These are phyloP conservation scores for Dionaea muscipula DNA, from an alignment of 179 eudicot species.

Conservation along the genomic window DNA sequence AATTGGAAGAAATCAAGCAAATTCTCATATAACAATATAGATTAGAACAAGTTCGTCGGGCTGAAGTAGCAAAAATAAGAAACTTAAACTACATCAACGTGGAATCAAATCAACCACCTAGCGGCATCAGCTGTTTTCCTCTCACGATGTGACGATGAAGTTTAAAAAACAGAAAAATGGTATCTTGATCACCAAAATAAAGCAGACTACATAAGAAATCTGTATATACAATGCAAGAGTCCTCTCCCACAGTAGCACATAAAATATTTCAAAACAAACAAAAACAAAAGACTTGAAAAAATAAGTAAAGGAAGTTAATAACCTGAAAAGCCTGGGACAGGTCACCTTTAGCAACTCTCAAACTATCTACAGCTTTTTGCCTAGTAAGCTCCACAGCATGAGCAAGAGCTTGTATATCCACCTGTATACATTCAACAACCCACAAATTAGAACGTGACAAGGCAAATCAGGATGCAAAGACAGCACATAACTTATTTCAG, in stretches of 20 bases:
- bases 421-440: constrained; percentile 30
- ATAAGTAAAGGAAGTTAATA: not conserved
- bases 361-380: constrained; percentile 84
- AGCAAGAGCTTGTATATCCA: constrained; percentile 90
- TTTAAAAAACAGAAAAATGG: too few species aligned
- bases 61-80: too few species aligned
- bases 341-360: constrained; percentile 82
- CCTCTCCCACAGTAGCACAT: not conserved
- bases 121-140: not conserved
- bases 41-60: too few species aligned
- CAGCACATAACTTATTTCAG: not conserved
- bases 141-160: not conserved
- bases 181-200: too few species aligned
- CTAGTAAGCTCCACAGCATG: constrained; percentile 98
- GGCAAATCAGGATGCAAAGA: not conserved
- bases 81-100: too few species aligned
- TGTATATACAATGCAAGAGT: not conserved
- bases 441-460: not conserved
- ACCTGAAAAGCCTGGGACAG: constrained; percentile 84
- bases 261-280: not conserved
- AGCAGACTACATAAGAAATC: not conserved
- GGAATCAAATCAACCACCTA: too few species aligned
- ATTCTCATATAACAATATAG: too few species aligned
- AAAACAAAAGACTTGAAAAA: not conserved
- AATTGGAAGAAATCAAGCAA: too few species aligned